Evolutionary conservation across 306 rosid species (phyloP).

Genomic region (Corylus heterophylla): DNA sequence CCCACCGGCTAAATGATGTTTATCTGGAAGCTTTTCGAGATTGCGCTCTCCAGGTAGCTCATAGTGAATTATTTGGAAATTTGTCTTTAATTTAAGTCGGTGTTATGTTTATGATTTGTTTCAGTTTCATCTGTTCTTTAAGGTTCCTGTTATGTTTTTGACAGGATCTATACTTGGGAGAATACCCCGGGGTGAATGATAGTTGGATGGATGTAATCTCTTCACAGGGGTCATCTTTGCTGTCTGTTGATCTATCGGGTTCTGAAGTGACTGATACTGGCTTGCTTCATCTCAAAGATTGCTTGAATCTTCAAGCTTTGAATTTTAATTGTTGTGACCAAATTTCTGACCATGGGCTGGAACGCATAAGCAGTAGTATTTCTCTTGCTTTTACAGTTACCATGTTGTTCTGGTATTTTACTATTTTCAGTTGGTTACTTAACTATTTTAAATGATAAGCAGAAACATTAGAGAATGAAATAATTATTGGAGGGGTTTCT

Average conservation of each 20-base stretch:
- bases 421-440: neutral
- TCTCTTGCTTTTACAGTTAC: constrained; percentile 9
- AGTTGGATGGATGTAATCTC: constrained; percentile 87
- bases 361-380: constrained; percentile 60
- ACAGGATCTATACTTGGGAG: constrained; percentile 89
- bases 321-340: constrained; percentile 77
- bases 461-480: neutral
- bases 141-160: constrained; percentile 12
- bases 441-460: neutral
- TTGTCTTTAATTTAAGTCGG: constrained; percentile 2
- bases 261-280: constrained; percentile 85
- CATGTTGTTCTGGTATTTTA: neutral
- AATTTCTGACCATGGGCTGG: constrained; percentile 79
- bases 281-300: constrained; percentile 63
- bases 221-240: constrained; percentile 87
- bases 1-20: constrained; percentile 45
- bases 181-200: constrained; percentile 70
- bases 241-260: constrained; percentile 78
- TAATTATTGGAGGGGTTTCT: neutral
- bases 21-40: constrained; percentile 69
- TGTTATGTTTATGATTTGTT: constrained; percentile 18
- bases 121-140: constrained; percentile 23
- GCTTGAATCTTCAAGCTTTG: constrained; percentile 67
- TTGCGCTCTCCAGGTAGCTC: constrained; percentile 89
- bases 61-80: constrained; percentile 1